Base-by-base conservation (phyloP, 495 filamentous ascomycete species). In the Penicillium paxilli region DNA sequence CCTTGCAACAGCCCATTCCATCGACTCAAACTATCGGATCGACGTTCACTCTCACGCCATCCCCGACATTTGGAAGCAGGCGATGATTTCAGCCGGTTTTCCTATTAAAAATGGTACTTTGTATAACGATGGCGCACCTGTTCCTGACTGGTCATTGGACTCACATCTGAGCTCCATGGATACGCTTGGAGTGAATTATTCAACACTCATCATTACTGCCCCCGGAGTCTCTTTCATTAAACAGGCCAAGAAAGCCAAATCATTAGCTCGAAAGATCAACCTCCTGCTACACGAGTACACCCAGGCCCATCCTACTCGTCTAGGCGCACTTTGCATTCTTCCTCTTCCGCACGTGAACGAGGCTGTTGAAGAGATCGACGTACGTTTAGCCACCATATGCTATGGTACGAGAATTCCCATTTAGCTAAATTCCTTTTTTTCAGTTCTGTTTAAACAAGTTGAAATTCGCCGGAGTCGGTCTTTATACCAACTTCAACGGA, bases 301-400 rank as follows among this genome's bases (percentile, higher is more conserved):
- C 11, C 16, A 49, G 3, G 24, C 52, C 10, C 47, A 74, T 47
- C 78, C 80, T 0, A 53, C 60, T 10, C 65, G 65, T 10, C 72
- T 82, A n/a, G 74, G 75, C 8, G 79, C 72, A 57, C 80, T 73
- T 38, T 79, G 80, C 11, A 73, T 72, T n/a, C 62, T 83, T 1
- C 79, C 80, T 6, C 62, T 83, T 6, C 78, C 78, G 7, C 62
- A 72, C 42, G 61, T 80, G 1, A 51, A 64, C 1, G 68, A 62
- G 1, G 60, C 69, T 11, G 44, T 81, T 0, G 54, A 58, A 12
- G 79, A 80, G 54, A 69, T 81, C 40, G 58, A 69, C 20, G 62
- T 38, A n/a, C n/a, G n/a, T n/a, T n/a, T n/a, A n/a, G n/a, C n/a
- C n/a, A n/a, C n/a, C n/a, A n/a, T n/a, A n/a, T n/a, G n/a, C n/a